Percentiles rank a stretch among this genome's conserved stretches.
phyloP scores from a whole-genome alignment of 805 yeast species.

The Yamadazyma scolyti region DNA sequence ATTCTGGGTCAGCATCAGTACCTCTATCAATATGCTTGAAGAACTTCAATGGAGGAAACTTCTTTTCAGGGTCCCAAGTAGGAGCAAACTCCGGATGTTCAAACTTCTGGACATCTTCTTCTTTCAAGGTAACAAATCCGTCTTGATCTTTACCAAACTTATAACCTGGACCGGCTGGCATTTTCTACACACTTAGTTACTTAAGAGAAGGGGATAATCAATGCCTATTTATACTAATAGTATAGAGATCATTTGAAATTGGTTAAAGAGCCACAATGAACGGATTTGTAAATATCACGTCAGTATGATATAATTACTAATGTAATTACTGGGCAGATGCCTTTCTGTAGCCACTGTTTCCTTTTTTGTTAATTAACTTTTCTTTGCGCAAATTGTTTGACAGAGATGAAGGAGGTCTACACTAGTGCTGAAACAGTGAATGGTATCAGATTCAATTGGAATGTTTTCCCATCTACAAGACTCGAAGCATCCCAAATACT shows the following conservation, averaged over 20 bases:
- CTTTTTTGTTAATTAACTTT: no score
- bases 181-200: no score
- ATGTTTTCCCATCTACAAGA: conserved; percentile 41
- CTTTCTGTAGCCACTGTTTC: no score
- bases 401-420: conserved; percentile 7
- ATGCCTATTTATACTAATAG: conserved; percentile 8
- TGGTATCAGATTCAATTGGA: conserved; percentile 57
- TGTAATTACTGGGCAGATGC: no score
- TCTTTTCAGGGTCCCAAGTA: conserved; percentile 34
- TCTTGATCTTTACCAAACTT: conserved; percentile 4
- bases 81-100: conserved; percentile 26
- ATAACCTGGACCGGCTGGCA: no score
- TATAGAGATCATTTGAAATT: no score
- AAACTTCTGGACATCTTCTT: conserved; percentile 9
- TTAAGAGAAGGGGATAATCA: no score
- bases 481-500: conserved; percentile 28
- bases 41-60: conserved; percentile 47
- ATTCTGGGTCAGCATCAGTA: conserved; percentile 50
- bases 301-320: no score
- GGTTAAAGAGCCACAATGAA: no score
- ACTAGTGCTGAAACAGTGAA: neutral
- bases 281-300: no score
- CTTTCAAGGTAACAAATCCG: conserved; percentile 12
- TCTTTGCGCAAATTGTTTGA: no score
- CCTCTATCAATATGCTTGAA: conserved; percentile 60